Conservation (phyloP, 1,284 basidiomycete species). For the Microbotryum intermedium region DNA sequence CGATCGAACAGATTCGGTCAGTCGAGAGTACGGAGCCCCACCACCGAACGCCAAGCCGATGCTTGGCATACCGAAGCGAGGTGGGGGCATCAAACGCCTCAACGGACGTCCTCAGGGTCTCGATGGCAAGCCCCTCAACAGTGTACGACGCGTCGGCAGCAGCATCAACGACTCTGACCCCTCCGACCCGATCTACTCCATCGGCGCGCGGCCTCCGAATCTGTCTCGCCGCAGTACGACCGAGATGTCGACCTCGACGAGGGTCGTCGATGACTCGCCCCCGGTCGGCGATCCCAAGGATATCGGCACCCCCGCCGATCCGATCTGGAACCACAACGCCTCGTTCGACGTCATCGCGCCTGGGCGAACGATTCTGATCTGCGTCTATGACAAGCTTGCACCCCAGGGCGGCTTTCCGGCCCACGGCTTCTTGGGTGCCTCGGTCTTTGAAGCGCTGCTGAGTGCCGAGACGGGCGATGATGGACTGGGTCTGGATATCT, state of each 20-base stretch:
- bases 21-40: conserved; percentile 23
- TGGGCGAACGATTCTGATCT: conserved; percentile 38
- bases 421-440: conserved; percentile 40
- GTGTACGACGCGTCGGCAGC: no score
- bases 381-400: conserved; percentile 39
- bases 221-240: background rate
- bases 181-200: no score
- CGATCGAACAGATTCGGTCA: conserved; percentile 27
- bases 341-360: conserved; percentile 41
- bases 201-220: background rate
- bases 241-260: background rate
- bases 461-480: conserved; percentile 25
- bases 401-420: conserved; percentile 11
- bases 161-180: no score
- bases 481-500: conserved; percentile 38
- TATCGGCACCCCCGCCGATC: conserved; percentile 30
- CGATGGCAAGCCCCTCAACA: no score
- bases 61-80: no score
- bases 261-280: conserved; percentile 6
- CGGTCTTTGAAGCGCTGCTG: conserved; percentile 37
- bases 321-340: conserved; percentile 40
- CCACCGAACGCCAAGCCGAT: background rate
- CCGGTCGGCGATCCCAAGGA: conserved; percentile 29
- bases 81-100: no score
- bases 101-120: no score